Percentiles rank a stretch among this genome's conserved stretches.
phyloP scores from a whole-genome alignment of 1,284 basidiomycete species.

The Sparassis latifolia region DNA sequence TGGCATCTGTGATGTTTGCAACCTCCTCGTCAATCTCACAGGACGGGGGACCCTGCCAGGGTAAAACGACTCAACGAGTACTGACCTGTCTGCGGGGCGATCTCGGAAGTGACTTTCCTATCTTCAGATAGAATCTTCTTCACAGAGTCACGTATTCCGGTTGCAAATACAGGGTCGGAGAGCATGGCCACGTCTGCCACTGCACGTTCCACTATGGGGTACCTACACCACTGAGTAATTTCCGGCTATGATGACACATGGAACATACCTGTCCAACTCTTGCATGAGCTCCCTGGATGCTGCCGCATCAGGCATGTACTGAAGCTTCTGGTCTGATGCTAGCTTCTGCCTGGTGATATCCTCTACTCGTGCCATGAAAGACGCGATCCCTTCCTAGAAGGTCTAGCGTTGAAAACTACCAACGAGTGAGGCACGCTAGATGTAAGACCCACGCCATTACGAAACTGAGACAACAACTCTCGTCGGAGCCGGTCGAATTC shows the following conservation, averaged over 20 bases:
- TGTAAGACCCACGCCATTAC: slow-evolving; percentile 45
- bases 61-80: background rate
- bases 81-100: background rate
- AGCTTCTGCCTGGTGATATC: slow-evolving; percentile 55
- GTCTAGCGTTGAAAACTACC: background rate
- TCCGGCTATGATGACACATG: background rate
- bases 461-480: slow-evolving; percentile 59
- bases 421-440: background rate
- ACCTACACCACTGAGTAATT: slow-evolving; percentile 27
- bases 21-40: too few relatives aligned
- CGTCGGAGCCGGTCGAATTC: slow-evolving; percentile 70
- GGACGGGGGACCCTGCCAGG: too few relatives aligned
- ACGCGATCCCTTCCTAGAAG: slow-evolving; percentile 40
- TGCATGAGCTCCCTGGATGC: slow-evolving; percentile 58
- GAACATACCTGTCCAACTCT: slow-evolving; percentile 58
- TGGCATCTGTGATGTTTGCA: too few relatives aligned
- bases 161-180: slow-evolving; percentile 42
- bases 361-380: slow-evolving; percentile 51
- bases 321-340: slow-evolving; percentile 44
- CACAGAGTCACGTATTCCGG: slow-evolving; percentile 33
- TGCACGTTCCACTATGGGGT: slow-evolving; percentile 57
- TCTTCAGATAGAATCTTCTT: slow-evolving; percentile 19
- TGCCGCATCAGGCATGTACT: slow-evolving; percentile 45
- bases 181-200: slow-evolving; percentile 47
- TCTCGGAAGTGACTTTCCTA: slow-evolving; percentile 2